Base-by-base conservation (phyloP, 257 asterid species). In the Solanum rostratum region DNA sequence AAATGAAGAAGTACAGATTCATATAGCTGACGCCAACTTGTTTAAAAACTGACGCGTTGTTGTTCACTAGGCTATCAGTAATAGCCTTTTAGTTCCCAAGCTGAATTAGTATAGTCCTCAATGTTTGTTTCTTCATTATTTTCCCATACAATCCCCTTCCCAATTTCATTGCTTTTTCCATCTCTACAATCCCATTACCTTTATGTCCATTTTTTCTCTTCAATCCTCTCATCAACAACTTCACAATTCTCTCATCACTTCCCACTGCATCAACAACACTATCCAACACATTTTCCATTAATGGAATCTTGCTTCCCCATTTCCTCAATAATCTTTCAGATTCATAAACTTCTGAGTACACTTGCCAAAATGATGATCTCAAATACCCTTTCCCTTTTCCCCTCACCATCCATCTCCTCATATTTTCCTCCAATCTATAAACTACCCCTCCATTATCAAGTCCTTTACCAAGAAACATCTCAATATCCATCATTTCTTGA, bases 81-180 rank as follows among this genome's bases (percentile, higher is more conserved):
- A 73, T 73, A 73, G 80, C 57, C 80, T 8, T 46, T 39, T 71
- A 41, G 54, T 69, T 37, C 3, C 55, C 83, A 86, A 84, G 83
- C 80, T 90, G 91, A 85, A 93, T 85, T 89, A 95, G 90, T 71
- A 71, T 71, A 65, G 55, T 86, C 91, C 78, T 93, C 87, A 93
- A 79, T 52, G 95, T 94, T 82, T 92, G 97, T 89, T 88, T 93
- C 90, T 93, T 95, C 93, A 92, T 92, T 20, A 93, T 87, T 85
- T 92, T 95, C n/a, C 98, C 98, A 89, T 90, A 95, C 84, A 95
- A 76, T 87, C 99, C 99, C 6, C 93, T 93, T 84, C 97, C 98
- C 43, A 94, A 70, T 74, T 93, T 95, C 90, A 93, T 81, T 9
- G 57, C 86, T 84, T 90, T 94, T 71, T 66, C 92, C 94, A 90